A percentile compares a stretch with the other conserved stretches of the same genome.
phyloP scores from a whole-genome alignment of 768 basidiomycete species.

The Cyclocybe aegerita region DNA sequence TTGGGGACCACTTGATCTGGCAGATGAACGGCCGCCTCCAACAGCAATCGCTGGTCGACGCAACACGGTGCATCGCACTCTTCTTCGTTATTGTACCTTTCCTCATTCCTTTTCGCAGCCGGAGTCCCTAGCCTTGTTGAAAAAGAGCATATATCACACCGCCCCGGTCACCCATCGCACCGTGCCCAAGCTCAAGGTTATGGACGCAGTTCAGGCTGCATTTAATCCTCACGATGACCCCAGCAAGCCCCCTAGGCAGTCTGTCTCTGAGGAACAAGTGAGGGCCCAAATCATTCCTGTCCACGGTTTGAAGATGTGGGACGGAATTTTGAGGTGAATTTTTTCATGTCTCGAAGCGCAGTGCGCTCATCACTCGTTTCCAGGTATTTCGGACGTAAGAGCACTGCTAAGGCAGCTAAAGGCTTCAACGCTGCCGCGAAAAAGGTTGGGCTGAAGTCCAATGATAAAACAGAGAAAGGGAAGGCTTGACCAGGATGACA shows the following conservation, averaged over 20 bases:
- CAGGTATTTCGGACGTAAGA: constrained; percentile 51
- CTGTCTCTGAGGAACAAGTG: constrained; percentile 57
- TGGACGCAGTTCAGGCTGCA: constrained; percentile 46
- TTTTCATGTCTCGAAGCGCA: not conserved
- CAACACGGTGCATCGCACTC: constrained; percentile 51
- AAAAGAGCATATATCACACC: constrained; percentile 55
- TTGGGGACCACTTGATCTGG: constrained; percentile 59
- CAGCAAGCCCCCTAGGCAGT: constrained; percentile 47
- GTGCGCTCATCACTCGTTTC: not conserved
- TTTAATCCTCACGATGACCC: constrained; percentile 52
- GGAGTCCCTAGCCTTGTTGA: constrained; percentile 54
- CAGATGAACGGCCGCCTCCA: constrained; percentile 68
- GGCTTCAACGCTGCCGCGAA: constrained; percentile 28
- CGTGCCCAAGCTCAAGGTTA: constrained; percentile 45
- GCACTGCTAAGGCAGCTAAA: constrained; percentile 31
- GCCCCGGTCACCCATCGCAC: constrained; percentile 53
- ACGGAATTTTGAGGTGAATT: constrained; percentile 46
- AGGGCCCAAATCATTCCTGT: constrained; percentile 37
- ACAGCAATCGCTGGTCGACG: constrained; percentile 68
- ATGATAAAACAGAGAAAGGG: not conserved
- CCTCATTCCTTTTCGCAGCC: constrained; percentile 30
- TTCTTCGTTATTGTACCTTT: not conserved
- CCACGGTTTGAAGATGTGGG: constrained; percentile 59
- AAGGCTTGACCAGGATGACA: not conserved
- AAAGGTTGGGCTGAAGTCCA: constrained; percentile 15